A percentile compares a stretch with the other conserved stretches of the same genome.
Evolutionary conservation across 75 land plant genomes (phyloP).

Genomic region (Pinus tabuliformis): DNA sequence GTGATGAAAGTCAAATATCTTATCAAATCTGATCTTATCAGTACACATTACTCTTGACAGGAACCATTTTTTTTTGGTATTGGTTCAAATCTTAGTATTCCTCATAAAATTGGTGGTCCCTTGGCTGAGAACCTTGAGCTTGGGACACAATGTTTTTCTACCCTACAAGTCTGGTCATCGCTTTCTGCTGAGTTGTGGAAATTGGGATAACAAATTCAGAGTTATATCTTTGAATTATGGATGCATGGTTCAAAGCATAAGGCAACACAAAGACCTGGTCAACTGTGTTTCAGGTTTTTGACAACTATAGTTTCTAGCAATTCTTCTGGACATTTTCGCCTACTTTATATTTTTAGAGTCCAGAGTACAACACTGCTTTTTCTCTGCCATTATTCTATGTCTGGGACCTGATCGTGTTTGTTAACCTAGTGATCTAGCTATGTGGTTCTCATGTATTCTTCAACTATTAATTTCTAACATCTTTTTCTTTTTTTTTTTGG

Average conservation of each 20-base stretch:
- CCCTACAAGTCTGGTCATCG: constrained; percentile 67
- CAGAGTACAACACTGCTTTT: background rate
- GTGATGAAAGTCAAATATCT: background rate
- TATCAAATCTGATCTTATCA: background rate
- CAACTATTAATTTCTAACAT: background rate
- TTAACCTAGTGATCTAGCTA: background rate
- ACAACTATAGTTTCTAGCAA: background rate
- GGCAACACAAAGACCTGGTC: constrained; percentile 94
- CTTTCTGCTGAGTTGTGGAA: constrained; percentile 83
- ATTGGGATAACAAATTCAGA: constrained; percentile 97
- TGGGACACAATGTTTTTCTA: constrained; percentile 64
- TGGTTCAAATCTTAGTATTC: constrained; percentile 71
- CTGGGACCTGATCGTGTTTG: background rate
- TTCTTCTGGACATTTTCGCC: background rate
- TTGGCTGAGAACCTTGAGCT: constrained; percentile 72
- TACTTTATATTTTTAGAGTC: background rate
- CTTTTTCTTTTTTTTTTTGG: background rate
- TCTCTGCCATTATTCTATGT: background rate
- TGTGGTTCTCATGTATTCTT: background rate
- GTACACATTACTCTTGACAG: constrained; percentile 31
- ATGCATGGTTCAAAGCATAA: constrained; percentile 71
- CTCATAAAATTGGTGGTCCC: constrained; percentile 73
- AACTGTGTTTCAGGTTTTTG: constrained; percentile 89
- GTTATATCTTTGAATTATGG: constrained; percentile 84
- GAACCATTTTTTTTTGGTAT: constrained; percentile 90